These are phyloP conservation scores for Dendrocalamus sinicus DNA, from an alignment of 176 grass and related monocot species.

Conservation along the genomic window DNA sequence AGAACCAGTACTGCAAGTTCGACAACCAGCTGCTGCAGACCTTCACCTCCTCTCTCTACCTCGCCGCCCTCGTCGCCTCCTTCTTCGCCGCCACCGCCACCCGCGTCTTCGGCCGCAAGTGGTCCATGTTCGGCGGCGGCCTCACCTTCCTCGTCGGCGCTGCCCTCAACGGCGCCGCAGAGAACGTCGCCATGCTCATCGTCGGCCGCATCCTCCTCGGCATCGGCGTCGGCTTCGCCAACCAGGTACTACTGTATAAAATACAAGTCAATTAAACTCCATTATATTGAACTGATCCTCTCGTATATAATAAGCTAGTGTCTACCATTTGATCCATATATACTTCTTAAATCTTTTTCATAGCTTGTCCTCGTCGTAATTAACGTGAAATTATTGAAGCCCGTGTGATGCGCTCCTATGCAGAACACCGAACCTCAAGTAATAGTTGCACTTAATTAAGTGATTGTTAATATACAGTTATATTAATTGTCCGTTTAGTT, in stretches of 20 bases:
- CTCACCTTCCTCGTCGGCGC: slow-evolving; percentile 66
- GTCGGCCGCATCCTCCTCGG: slow-evolving; percentile 63
- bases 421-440: not conserved
- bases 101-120: slow-evolving; percentile 56
- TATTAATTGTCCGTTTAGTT: not conserved
- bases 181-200: slow-evolving; percentile 70
- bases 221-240: slow-evolving; percentile 61
- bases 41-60: slow-evolving; percentile 83
- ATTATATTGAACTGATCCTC: not conserved
- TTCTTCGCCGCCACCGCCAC: slow-evolving; percentile 72
- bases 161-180: slow-evolving; percentile 58
- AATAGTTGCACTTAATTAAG: not conserved
- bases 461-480: not conserved
- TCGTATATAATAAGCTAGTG: too few species aligned
- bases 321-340: not conserved
- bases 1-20: slow-evolving; percentile 77
- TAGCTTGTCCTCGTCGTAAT: not conserved
- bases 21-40: slow-evolving; percentile 71
- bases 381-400: not conserved
- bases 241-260: slow-evolving; percentile 38
- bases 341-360: not conserved
- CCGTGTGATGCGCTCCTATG: not conserved
- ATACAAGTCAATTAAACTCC: not conserved
- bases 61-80: slow-evolving; percentile 62
- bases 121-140: slow-evolving; percentile 71